phyloP scores from a whole-genome alignment of 768 basidiomycete species.

The Serendipita sp. region DNA sequence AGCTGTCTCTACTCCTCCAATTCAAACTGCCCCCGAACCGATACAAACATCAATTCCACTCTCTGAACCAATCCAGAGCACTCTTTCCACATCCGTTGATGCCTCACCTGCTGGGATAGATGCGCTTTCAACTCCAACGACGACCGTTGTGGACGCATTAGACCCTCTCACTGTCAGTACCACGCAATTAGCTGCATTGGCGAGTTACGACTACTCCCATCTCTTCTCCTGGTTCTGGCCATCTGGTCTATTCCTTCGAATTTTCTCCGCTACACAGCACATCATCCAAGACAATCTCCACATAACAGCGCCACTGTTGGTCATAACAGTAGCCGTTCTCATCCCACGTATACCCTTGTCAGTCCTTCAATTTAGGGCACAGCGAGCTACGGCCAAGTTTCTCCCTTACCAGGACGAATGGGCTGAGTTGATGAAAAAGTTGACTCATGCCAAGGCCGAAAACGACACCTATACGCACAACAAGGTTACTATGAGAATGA shows the following conservation, averaged over 20 bases:
- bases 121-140: not conserved
- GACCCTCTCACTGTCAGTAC: not conserved
- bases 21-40: not conserved
- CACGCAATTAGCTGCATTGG: not conserved
- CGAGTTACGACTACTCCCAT: conserved; percentile 1
- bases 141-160: not conserved
- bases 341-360: not conserved
- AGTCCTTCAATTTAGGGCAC: not conserved
- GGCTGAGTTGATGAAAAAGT: not conserved
- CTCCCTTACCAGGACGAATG: not conserved
- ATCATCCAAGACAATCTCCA: not conserved
- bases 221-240: conserved; percentile 3
- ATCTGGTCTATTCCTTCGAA: not conserved
- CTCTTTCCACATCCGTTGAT: not conserved
- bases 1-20: too few species aligned
- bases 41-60: not conserved
- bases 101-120: not conserved
- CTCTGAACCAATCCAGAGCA: not conserved
- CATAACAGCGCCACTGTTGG: not conserved
- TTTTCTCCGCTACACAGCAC: not conserved
- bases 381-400: not conserved
- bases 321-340: not conserved
- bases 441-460: not conserved
- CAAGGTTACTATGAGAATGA: not conserved
- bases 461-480: not conserved